phyloP scores from a whole-genome alignment of 495 filamentous ascomycete species.

The Xylaria telfairii region DNA sequence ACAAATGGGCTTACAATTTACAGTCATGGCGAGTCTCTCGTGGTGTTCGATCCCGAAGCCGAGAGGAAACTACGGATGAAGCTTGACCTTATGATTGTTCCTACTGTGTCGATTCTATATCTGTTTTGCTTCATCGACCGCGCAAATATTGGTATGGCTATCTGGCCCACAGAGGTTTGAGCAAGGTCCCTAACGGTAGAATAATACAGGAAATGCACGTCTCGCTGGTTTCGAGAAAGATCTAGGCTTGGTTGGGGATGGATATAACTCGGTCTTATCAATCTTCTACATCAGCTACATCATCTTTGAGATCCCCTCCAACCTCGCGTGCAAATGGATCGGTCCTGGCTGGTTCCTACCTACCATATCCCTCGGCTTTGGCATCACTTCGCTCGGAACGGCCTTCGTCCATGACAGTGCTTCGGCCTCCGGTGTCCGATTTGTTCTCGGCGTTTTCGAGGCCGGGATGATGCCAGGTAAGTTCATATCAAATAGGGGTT shows the following conservation, averaged over 20 bases:
- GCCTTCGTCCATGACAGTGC: conserved; percentile 48
- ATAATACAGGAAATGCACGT: conserved; percentile 49
- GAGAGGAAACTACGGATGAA: conserved; percentile 62
- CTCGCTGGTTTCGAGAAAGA: conserved; percentile 68
- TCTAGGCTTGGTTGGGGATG: conserved; percentile 65
- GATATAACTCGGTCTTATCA: conserved; percentile 72
- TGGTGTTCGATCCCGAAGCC: conserved; percentile 63
- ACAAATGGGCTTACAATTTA: conserved; percentile 10
- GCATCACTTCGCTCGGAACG: conserved; percentile 46
- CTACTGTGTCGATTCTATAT: conserved; percentile 62
- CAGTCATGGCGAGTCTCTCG: conserved; percentile 60
- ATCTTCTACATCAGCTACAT: conserved; percentile 74
- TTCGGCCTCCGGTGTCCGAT: conserved; percentile 53
- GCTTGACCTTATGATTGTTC: conserved; percentile 60
- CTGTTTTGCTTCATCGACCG: conserved; percentile 70
- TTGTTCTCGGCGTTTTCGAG: conserved; percentile 69
- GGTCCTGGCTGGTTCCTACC: conserved; percentile 73
- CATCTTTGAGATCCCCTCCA: conserved; percentile 70
- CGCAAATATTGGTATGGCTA: conserved; percentile 63
- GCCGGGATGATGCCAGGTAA: conserved; percentile 70
- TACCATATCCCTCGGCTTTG: conserved; percentile 53
- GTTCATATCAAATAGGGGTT: neutral
- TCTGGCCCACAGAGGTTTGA: neutral
- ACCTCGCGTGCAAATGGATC: conserved; percentile 67
- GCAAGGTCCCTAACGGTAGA: neutral